These are phyloP conservation scores for Mytilinidion resinicola DNA, from an alignment of 495 filamentous ascomycete species.

Conservation along the genomic window DNA sequence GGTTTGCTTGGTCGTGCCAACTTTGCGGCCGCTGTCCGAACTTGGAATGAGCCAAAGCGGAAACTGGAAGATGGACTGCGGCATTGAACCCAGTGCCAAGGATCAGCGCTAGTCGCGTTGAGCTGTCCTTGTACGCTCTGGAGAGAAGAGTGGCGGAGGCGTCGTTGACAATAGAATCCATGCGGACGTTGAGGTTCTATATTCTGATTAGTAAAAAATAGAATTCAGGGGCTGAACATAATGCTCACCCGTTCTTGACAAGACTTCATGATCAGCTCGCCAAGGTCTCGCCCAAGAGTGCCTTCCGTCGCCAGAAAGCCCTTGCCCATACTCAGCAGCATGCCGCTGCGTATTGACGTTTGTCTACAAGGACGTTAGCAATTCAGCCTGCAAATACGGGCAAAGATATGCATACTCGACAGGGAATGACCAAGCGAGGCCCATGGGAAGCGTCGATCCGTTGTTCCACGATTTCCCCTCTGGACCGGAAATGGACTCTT, in stretches of 20 bases:
- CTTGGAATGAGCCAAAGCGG: constrained; percentile 33
- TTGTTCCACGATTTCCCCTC: constrained; percentile 27
- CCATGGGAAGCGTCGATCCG: constrained; percentile 46
- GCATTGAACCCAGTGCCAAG: constrained; percentile 43
- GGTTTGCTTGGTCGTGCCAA: constrained; percentile 33
- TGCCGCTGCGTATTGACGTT: constrained; percentile 53
- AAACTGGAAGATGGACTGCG: constrained; percentile 37
- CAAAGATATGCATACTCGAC: constrained; percentile 45
- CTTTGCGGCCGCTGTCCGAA: constrained; percentile 33
- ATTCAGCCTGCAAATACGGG: not conserved
- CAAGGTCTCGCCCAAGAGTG: constrained; percentile 52
- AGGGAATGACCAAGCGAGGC: constrained; percentile 64
- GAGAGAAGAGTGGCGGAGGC: constrained; percentile 39
- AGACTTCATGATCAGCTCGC: constrained; percentile 51
- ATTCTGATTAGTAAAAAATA: constrained; percentile 5
- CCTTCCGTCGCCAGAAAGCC: constrained; percentile 56
- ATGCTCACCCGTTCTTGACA: constrained; percentile 44
- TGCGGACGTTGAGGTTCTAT: constrained; percentile 35
- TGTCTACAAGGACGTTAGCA: constrained; percentile 33
- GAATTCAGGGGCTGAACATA: not conserved
- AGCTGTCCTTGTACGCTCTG: constrained; percentile 36
- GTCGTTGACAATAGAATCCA: constrained; percentile 43
- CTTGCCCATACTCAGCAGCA: constrained; percentile 61
- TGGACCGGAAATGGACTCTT: constrained; percentile 44
- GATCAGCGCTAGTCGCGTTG: constrained; percentile 40